Conservation (phyloP, 257 asterid genomes). For the Petunia axillaris region DNA sequence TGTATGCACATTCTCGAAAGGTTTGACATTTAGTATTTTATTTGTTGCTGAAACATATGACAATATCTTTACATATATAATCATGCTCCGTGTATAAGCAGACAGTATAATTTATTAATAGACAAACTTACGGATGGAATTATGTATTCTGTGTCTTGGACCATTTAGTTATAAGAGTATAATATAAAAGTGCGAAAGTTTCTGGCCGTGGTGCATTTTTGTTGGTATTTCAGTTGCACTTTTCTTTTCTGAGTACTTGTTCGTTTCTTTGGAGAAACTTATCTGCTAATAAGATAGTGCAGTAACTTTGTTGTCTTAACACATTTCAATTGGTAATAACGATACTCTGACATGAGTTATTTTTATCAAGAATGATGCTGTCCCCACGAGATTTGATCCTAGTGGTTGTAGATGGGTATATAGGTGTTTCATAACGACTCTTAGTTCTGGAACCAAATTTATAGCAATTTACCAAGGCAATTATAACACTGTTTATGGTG, state of each 20-base stretch:
- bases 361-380: background rate
- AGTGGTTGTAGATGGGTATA: background rate
- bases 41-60: conserved; percentile 11
- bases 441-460: background rate
- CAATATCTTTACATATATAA: background rate
- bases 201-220: background rate
- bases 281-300: background rate
- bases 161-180: background rate
- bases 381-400: background rate
- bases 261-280: background rate
- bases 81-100: background rate
- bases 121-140: background rate
- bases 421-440: background rate
- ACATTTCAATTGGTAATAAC: background rate
- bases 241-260: background rate
- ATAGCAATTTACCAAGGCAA: background rate
- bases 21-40: conserved; percentile 5
- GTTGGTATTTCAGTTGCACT: background rate
- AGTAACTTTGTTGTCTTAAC: background rate
- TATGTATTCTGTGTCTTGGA: background rate
- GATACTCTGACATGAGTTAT: background rate
- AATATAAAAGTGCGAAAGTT: background rate
- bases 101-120: background rate
- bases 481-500: background rate
- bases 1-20: background rate